Conservation (phyloP, 2,329 filamentous ascomycete genomes). For the Shiraia sp. region DNA sequence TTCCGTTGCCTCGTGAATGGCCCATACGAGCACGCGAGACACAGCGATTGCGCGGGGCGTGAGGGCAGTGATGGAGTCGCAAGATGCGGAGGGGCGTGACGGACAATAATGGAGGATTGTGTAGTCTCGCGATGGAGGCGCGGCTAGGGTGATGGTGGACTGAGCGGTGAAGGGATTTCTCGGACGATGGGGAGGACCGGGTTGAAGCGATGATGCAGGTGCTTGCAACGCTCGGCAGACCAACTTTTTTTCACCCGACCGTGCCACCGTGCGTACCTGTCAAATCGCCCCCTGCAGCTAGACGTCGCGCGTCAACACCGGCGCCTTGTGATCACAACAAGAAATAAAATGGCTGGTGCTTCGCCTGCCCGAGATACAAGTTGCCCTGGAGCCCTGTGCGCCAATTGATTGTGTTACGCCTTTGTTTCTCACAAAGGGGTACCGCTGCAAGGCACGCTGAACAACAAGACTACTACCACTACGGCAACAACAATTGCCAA, state of each 20-base stretch:
- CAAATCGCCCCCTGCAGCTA: not conserved
- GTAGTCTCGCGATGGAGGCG: constrained; percentile 1
- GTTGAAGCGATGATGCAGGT: constrained; percentile 1
- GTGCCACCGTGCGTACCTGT: not conserved
- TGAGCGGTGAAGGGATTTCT: constrained; percentile 30
- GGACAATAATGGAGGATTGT: constrained; percentile 5
- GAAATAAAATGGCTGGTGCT: not conserved
- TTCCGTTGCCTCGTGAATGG: constrained; percentile 40
- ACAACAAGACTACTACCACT: too few relatives aligned
- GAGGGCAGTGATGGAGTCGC: not conserved
- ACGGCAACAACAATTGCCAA: too few relatives aligned
- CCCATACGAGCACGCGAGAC: constrained; percentile 11
- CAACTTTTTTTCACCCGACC: constrained; percentile 2
- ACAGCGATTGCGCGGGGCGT: constrained; percentile 4
- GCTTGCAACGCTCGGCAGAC: not conserved
- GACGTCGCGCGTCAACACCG: not conserved
- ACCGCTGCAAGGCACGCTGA: too few relatives aligned
- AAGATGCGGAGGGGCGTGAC: not conserved
- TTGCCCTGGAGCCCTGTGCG: not conserved
- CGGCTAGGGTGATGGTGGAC: constrained; percentile 24
- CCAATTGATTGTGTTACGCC: not conserved
- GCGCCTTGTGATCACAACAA: not conserved
- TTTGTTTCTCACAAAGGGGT: too few relatives aligned
- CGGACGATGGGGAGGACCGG: constrained; percentile 15
- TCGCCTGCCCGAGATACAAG: not conserved